Conservation (phyloP, 805 yeast genomes). For the Suhomyces faveliae region DNA sequence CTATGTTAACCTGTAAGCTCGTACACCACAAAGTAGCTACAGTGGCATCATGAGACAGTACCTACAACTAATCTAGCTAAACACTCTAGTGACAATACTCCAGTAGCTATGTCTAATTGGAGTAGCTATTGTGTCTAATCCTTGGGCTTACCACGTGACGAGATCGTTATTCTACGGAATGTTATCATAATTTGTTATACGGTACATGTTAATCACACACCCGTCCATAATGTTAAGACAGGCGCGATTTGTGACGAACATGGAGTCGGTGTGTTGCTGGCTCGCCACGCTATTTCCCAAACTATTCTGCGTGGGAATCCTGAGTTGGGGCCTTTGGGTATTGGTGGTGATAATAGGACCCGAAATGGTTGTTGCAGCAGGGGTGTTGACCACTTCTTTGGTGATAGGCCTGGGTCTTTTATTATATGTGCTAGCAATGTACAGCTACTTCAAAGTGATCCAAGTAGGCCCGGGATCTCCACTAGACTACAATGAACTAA, state of each 20-base stretch:
- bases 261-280: conserved; percentile 4
- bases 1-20: no score
- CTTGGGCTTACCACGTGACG: no score
- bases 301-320: conserved; percentile 38
- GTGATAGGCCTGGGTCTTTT: conserved; percentile 16
- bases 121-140: no score
- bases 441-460: conserved; percentile 54
- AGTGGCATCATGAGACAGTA: no score
- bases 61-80: no score
- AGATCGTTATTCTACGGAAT: no score
- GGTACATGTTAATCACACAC: conserved; percentile 22
- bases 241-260: background rate
- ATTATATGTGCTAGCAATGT: conserved; percentile 39
- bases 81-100: no score
- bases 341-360: conserved; percentile 18
- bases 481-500: conserved; percentile 48
- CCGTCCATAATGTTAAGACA: conserved; percentile 19
- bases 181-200: background rate
- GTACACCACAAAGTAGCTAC: no score
- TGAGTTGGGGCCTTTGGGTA: conserved; percentile 50
- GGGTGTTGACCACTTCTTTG: conserved; percentile 4
- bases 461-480: conserved; percentile 68
- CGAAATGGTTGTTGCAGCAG: conserved; percentile 23
- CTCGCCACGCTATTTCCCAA: conserved; percentile 46
- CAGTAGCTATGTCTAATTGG: no score